Evolutionary conservation across 2,329 filamentous ascomycete genomes (phyloP).

Genomic region (Pleochaeta shiraiana): DNA sequence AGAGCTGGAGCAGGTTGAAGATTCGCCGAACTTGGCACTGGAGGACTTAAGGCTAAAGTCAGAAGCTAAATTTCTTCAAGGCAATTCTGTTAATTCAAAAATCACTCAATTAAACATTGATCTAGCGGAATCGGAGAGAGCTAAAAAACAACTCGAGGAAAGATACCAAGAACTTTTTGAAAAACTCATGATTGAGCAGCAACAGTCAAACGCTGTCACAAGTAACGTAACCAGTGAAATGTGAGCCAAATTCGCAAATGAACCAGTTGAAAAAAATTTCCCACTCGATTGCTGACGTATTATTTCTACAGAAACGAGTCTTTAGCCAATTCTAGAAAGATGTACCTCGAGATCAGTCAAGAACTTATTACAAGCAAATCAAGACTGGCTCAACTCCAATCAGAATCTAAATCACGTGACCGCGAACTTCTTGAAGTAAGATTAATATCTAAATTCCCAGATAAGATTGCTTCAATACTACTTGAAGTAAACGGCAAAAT

Average conservation of each 20-base stretch:
- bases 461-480: not conserved
- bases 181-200: slow-evolving; percentile 32
- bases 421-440: slow-evolving; percentile 33
- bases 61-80: slow-evolving; percentile 36
- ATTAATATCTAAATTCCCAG: slow-evolving; percentile 14
- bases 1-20: slow-evolving; percentile 26
- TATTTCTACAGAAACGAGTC: slow-evolving; percentile 28
- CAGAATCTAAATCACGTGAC: slow-evolving; percentile 28
- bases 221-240: slow-evolving; percentile 29
- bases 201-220: slow-evolving; percentile 33
- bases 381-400: slow-evolving; percentile 23
- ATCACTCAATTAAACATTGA: slow-evolving; percentile 32
- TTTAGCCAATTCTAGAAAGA: slow-evolving; percentile 28
- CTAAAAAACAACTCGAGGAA: slow-evolving; percentile 29
- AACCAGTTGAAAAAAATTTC: not conserved
- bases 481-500: not conserved
- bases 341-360: slow-evolving; percentile 23
- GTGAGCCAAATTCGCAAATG: slow-evolving; percentile 26
- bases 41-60: slow-evolving; percentile 36
- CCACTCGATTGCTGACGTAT: slow-evolving; percentile 7
- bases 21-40: slow-evolving; percentile 25
- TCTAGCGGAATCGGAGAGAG: slow-evolving; percentile 30
- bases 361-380: slow-evolving; percentile 28
- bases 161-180: slow-evolving; percentile 35
- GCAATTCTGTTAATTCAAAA: slow-evolving; percentile 30